Evolutionary conservation across 768 basidiomycete genomes (phyloP).

Genomic region (Suillus weaverae): DNA sequence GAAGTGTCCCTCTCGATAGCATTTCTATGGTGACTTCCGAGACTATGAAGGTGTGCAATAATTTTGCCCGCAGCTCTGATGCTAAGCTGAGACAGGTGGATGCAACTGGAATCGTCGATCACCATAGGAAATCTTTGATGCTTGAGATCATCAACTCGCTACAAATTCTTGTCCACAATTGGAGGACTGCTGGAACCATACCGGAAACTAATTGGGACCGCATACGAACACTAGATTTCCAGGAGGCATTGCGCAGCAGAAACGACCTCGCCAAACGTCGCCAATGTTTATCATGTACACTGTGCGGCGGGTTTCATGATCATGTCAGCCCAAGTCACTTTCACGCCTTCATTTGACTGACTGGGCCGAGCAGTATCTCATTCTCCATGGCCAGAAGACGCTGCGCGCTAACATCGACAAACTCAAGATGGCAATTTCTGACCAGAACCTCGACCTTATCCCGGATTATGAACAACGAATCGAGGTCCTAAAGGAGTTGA

Average conservation of each 20-base stretch:
- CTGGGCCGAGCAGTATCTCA: slow-evolving; percentile 57
- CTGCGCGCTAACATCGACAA: slow-evolving; percentile 72
- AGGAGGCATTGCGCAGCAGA: slow-evolving; percentile 71
- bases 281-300: slow-evolving; percentile 45
- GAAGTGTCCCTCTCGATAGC: slow-evolving; percentile 64
- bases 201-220: slow-evolving; percentile 86
- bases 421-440: slow-evolving; percentile 85
- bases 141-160: slow-evolving; percentile 55
- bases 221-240: slow-evolving; percentile 86
- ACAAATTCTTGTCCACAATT: slow-evolving; percentile 53
- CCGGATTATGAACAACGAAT: slow-evolving; percentile 97
- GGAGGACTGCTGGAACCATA: slow-evolving; percentile 46
- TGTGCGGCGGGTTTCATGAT: slow-evolving; percentile 66
- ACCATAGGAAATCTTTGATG: slow-evolving; percentile 62
- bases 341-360: slow-evolving; percentile 6
- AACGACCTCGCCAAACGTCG: slow-evolving; percentile 48
- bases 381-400: slow-evolving; percentile 73
- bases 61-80: slow-evolving; percentile 1
- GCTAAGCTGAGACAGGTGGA: slow-evolving; percentile 56
- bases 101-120: slow-evolving; percentile 63
- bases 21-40: slow-evolving; percentile 74
- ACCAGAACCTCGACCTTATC: slow-evolving; percentile 93
- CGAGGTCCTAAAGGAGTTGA: slow-evolving; percentile 84
- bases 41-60: slow-evolving; percentile 60
- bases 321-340: slow-evolving; percentile 57